A percentile compares a stretch with the other conserved stretches of the same genome.
phyloP scores from a whole-genome alignment of 139 green algal genomes.

The Nannochloris sp. region DNA sequence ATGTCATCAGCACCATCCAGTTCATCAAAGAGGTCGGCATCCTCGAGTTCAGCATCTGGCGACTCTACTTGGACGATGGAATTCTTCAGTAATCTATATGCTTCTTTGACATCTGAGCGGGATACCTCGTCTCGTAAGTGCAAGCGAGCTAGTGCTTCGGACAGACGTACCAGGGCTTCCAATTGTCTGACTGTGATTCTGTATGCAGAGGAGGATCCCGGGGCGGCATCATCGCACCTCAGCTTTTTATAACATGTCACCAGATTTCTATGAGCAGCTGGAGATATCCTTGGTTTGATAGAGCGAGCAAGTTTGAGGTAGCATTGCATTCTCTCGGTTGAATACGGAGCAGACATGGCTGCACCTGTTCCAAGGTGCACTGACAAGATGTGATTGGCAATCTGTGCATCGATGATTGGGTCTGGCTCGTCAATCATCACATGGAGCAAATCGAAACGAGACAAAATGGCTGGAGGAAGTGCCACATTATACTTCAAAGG shows the following conservation, averaged over 20 bases:
- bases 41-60: conserved; percentile 67
- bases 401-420: conserved; percentile 55
- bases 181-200: conserved; percentile 85
- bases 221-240: conserved; percentile 69
- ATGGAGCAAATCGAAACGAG: conserved; percentile 88
- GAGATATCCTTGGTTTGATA: conserved; percentile 67
- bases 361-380: conserved; percentile 44
- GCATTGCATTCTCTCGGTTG: conserved; percentile 77
- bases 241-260: conserved; percentile 81
- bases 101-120: conserved; percentile 42
- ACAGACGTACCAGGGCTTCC: conserved; percentile 88
- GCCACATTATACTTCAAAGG: conserved; percentile 84
- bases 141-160: conserved; percentile 67
- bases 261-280: conserved; percentile 54
- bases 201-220: conserved; percentile 74
- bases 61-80: conserved; percentile 82
- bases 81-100: conserved; percentile 70
- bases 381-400: conserved; percentile 74
- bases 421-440: conserved; percentile 92
- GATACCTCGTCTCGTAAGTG: conserved; percentile 36
- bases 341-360: conserved; percentile 56
- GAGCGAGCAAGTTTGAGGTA: conserved; percentile 91
- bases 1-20: conserved; percentile 18
- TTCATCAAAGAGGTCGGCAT: conserved; percentile 34
- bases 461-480: conserved; percentile 84